Percentiles rank a stretch among this genome's conserved stretches.
phyloP scores from a whole-genome alignment of 768 basidiomycete genomes.

The Suillus tomentosus region DNA sequence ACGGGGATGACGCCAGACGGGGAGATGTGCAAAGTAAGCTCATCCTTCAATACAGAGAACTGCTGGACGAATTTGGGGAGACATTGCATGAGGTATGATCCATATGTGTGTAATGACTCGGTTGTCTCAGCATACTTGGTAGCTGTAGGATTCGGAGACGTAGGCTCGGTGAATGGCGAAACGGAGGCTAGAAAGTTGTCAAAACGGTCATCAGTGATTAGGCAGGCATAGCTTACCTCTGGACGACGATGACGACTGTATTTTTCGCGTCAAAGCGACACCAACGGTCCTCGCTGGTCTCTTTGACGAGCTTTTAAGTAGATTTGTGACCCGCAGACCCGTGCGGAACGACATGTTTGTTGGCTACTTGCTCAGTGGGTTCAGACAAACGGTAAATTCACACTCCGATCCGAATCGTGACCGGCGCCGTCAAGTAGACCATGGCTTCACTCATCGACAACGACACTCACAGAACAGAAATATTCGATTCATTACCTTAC shows the following conservation, averaged over 20 bases:
- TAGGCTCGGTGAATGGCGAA: constrained; percentile 86
- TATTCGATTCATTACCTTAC: constrained; percentile 90
- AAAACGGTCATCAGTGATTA: constrained; percentile 8
- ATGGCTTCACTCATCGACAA: constrained; percentile 29
- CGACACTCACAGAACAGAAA: constrained; percentile 21
- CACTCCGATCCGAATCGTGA: constrained; percentile 11
- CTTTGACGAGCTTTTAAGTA: constrained; percentile 42
- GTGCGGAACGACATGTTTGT: constrained; percentile 47
- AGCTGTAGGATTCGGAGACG: constrained; percentile 83
- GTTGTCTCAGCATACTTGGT: constrained; percentile 72
- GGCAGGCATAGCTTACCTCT: constrained; percentile 45
- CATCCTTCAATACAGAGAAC: constrained; percentile 96
- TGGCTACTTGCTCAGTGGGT: constrained; percentile 17
- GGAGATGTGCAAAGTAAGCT: constrained; percentile 84
- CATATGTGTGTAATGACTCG: constrained; percentile 84
- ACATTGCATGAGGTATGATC: constrained; percentile 89
- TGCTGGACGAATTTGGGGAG: constrained; percentile 98
- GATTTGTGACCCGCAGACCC: constrained; percentile 45
- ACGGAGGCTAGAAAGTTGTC: constrained; percentile 49
- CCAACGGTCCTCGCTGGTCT: constrained; percentile 33
- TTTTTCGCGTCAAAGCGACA: constrained; percentile 36
- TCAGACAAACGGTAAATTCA: constrained; percentile 16
- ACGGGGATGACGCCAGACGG: constrained; percentile 84
- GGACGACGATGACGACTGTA: constrained; percentile 49
- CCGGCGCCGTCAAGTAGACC: constrained; percentile 9